Percentiles rank a stretch among this genome's conserved stretches.
These are phyloP conservation scores for Vigna unguiculata DNA, from an alignment of 306 rosid species.

Conservation along the genomic window DNA sequence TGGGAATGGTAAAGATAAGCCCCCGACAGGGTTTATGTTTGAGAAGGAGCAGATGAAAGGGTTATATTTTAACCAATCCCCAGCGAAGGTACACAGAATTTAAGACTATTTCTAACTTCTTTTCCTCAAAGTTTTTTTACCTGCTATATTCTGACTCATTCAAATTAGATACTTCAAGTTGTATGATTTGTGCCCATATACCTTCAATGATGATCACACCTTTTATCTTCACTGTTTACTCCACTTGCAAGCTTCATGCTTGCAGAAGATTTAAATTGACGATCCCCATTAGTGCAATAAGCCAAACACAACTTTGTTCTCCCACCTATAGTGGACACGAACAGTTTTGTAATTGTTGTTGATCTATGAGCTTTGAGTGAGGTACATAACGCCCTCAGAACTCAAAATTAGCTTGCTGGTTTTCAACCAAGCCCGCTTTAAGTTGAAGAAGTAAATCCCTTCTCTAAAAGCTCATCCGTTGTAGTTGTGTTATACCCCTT, in stretches of 20 bases:
- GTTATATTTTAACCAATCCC: conserved; percentile 91
- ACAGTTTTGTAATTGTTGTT: conserved; percentile 16
- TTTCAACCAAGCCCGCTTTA: conserved; percentile 16
- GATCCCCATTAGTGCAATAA: not conserved
- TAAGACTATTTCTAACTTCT: conserved; percentile 22
- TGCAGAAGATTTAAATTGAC: not conserved
- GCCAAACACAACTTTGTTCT: not conserved
- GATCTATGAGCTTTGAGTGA: conserved; percentile 1
- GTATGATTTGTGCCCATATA: conserved; percentile 11
- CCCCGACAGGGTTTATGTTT: conserved; percentile 97
- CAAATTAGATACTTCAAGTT: conserved; percentile 37
- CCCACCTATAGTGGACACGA: not conserved
- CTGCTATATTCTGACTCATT: conserved; percentile 15
- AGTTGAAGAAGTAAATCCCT: not conserved
- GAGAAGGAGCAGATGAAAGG: conserved; percentile 99
- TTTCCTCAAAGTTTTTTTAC: conserved; percentile 1
- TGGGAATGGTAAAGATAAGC: conserved; percentile 86
- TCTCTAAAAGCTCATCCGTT: not conserved
- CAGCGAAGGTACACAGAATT: conserved; percentile 68
- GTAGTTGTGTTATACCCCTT: not conserved
- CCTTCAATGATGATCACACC: conserved; percentile 3
- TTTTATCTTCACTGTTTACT: not conserved
- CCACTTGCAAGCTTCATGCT: conserved; percentile 11
- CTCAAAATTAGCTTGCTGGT: conserved; percentile 12
- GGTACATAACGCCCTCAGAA: not conserved